Evolutionary conservation across 495 filamentous ascomycete species (phyloP).

Genomic region (Penicillium robsamsonii): DNA sequence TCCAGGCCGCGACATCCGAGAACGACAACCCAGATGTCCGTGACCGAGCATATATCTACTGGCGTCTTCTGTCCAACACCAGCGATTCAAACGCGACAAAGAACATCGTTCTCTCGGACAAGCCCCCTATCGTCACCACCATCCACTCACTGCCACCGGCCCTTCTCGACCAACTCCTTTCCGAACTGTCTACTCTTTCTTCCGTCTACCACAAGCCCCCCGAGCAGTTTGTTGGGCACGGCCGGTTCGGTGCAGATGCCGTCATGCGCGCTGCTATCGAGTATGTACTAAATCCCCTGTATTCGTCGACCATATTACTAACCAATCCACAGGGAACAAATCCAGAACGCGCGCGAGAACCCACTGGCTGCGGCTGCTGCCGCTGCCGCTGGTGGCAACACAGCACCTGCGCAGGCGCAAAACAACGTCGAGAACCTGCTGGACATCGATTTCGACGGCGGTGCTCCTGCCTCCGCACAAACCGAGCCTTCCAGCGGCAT

Average conservation of each 20-base stretch:
- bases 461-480: constrained; percentile 83
- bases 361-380: constrained; percentile 84
- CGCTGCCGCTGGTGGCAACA: constrained; percentile 58
- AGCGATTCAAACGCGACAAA: constrained; percentile 84
- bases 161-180: constrained; percentile 81
- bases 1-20: constrained; percentile 87
- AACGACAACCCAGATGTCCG: constrained; percentile 97
- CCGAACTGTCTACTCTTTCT: constrained; percentile 90
- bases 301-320: constrained; percentile 7
- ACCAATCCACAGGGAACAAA: constrained; percentile 62
- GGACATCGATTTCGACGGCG: constrained; percentile 97
- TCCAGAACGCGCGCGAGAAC: constrained; percentile 87
- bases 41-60: constrained; percentile 97
- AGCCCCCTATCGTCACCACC: constrained; percentile 90
- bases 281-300: constrained; percentile 33
- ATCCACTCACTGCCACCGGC: constrained; percentile 80
- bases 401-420: constrained; percentile 52
- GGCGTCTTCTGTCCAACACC: constrained; percentile 81
- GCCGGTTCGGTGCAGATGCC: constrained; percentile 88
- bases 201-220: constrained; percentile 99
- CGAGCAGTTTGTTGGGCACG: constrained; percentile 93
- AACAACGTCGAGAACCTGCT: constrained; percentile 90
- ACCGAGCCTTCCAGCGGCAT: constrained; percentile 59
- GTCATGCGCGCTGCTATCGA: constrained; percentile 95
- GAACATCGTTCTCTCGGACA: constrained; percentile 89